Conservation (phyloP, 2,329 filamentous ascomycete genomes). For the Graphiopsis chlorocephala region DNA sequence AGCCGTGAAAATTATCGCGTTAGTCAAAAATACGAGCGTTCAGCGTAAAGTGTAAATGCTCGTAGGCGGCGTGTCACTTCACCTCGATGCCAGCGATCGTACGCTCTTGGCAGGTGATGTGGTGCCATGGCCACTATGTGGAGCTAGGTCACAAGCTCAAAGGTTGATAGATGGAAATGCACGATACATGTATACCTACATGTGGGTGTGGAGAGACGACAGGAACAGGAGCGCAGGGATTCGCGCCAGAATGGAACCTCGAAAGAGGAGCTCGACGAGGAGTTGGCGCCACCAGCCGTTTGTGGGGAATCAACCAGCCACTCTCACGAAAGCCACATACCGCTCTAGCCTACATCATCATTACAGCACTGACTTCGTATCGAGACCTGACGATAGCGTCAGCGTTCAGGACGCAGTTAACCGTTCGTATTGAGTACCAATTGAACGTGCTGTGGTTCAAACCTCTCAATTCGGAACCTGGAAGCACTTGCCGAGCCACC, state of each 20-base stretch:
- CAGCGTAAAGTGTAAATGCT: not conserved
- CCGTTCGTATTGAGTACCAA: not conserved
- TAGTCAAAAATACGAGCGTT: not conserved
- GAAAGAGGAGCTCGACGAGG: not conserved
- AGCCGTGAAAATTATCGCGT: not conserved
- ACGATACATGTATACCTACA: not conserved
- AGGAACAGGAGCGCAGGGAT: not conserved
- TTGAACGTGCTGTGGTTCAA: not conserved
- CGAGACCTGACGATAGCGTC: not conserved
- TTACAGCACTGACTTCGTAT: not conserved
- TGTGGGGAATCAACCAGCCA: conserved; percentile 3
- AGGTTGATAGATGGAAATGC: not conserved
- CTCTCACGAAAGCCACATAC: not conserved
- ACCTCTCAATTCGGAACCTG: not conserved
- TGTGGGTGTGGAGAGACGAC: not conserved
- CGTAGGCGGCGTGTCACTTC: not conserved
- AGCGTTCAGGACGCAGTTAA: not conserved
- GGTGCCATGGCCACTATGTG: not conserved
- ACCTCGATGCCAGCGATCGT: not conserved
- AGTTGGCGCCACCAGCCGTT: not conserved
- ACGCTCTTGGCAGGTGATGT: conserved; percentile 6
- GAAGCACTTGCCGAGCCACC: not conserved
- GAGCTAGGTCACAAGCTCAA: not conserved
- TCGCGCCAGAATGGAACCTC: not conserved
- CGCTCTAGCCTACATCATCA: not conserved